phyloP scores from a whole-genome alignment of 768 basidiomycete species.

The Boletus reticulatus region DNA sequence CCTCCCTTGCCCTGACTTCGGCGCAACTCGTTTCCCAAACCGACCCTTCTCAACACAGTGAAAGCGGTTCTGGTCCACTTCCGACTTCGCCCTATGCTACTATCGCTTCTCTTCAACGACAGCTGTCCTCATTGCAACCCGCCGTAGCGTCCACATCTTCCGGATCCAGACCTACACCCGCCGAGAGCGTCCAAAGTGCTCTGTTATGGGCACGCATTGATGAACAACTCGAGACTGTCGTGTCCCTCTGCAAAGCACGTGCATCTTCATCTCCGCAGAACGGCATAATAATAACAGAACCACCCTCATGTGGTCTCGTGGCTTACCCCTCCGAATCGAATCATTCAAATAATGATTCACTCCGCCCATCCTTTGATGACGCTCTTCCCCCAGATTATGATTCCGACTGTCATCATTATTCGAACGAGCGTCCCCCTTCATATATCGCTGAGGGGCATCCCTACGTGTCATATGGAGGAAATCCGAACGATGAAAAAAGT shows the following conservation, averaged over 20 bases:
- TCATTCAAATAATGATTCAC: not conserved
- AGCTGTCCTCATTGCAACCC: slow-evolving; percentile 65
- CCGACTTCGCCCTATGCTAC: slow-evolving; percentile 35
- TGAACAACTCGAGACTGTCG: slow-evolving; percentile 66
- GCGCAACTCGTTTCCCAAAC: slow-evolving; percentile 13
- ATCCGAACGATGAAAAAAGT: slow-evolving; percentile 6
- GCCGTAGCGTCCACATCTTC: slow-evolving; percentile 7
- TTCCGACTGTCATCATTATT: slow-evolving; percentile 10
- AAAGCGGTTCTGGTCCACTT: not conserved
- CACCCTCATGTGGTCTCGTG: slow-evolving; percentile 18
- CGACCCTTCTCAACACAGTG: slow-evolving; percentile 1
- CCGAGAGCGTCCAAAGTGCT: slow-evolving; percentile 53
- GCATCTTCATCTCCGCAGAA: slow-evolving; percentile 22
- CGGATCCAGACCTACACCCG: slow-evolving; percentile 34
- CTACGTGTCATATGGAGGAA: slow-evolving; percentile 4
- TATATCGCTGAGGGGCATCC: slow-evolving; percentile 15
- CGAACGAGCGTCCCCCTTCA: slow-evolving; percentile 26
- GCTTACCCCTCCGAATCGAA: slow-evolving; percentile 38
- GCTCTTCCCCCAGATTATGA: slow-evolving; percentile 60
- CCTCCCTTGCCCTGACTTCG: slow-evolving; percentile 17
- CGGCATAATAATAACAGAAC: slow-evolving; percentile 7
- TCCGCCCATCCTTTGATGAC: slow-evolving; percentile 16
- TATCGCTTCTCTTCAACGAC: slow-evolving; percentile 62
- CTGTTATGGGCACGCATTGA: slow-evolving; percentile 77
- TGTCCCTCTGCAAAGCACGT: slow-evolving; percentile 63